These are phyloP conservation scores for Selaginella tamariscina DNA, from an alignment of 75 land plant genomes.

Conservation along the genomic window DNA sequence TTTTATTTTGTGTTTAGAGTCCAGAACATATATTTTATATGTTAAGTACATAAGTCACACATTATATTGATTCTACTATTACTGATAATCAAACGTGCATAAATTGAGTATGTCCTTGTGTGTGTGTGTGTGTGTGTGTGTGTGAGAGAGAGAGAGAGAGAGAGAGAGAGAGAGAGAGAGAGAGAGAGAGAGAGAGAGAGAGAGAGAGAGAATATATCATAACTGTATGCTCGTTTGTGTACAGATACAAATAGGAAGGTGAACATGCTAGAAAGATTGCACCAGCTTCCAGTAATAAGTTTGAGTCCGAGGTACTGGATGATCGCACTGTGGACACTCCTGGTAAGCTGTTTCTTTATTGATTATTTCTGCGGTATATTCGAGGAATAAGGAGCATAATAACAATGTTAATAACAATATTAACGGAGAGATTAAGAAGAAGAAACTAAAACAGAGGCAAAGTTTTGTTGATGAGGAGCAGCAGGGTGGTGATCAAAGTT, in stretches of 20 bases:
- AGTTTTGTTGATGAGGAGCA: too few species aligned
- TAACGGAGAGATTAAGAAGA: neutral
- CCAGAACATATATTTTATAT: too few species aligned
- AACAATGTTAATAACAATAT: neutral
- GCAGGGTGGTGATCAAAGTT: too few species aligned
- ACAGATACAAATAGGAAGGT: neutral
- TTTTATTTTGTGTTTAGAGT: too few species aligned
- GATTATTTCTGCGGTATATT: constrained; percentile 17
- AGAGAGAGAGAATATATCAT: neutral
- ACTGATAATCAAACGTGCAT: too few species aligned
- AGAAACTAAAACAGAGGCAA: too few species aligned
- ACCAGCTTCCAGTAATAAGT: neutral
- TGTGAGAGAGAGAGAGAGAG: too few species aligned
- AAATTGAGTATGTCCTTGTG: too few species aligned
- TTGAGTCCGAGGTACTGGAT: constrained; percentile 27
- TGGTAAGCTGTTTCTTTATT: constrained; percentile 21
- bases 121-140: too few species aligned
- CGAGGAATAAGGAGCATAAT: neutral
- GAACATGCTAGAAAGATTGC: neutral
- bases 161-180: neutral
- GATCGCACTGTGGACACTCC: constrained; percentile 23
- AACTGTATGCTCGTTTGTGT: neutral
- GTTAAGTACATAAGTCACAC: too few species aligned
- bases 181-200: neutral
- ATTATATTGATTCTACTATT: too few species aligned